Evolutionary conservation across 2,329 filamentous ascomycete species (phyloP), one percentile per base, ranked within the genome.

Genomic region (Blumeriella jaapii): DNA sequence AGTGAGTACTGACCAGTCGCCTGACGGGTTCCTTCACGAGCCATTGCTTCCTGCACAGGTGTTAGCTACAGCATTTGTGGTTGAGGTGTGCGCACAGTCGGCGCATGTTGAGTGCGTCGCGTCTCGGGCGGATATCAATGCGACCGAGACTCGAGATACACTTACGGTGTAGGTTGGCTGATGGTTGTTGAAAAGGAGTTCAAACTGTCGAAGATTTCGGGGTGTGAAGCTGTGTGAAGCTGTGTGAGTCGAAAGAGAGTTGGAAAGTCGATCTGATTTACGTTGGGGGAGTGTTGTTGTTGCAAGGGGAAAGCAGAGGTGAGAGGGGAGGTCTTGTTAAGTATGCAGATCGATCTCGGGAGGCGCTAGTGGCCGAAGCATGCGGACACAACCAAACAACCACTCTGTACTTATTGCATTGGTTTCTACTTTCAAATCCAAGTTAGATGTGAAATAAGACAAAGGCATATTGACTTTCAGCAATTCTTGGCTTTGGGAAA

Each of bases 21-120:
- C 14, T 48, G 49, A 29, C 53, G 44, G 31, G 53, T 55, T 13
- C 48, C 50, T 41, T 51, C 47, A 30, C 51, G 44, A 31, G 50
- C 47, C 53, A 55, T 55, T 46, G 31, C 38, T 37, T 41, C 38
- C 51, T 55, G 27, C 31, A 41, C 33, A 31, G 25, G 17, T 38
- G 42, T 52, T 40, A 52, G 51, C 35, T 41, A 38, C 30, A 33
- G 36, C 36, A 13, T 38, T 19, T 43, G 41, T 48, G 38, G 46
- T 46, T 40, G 45, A 36, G 20, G 38, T 40, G 42, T 43, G 38
- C 41, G 42, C 25, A 23, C 30, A 34, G 30, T 41, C 38, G 46
- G 49, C 48, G 50, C 48, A 52, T 46, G 19, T 39, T 19, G 39
- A 39, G 46, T 49, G 50, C 46, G 48, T 46, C 46, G 36, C 26